Conservation (phyloP, 352 stramenopile species). For the Globisporangium uncinulatum region DNA sequence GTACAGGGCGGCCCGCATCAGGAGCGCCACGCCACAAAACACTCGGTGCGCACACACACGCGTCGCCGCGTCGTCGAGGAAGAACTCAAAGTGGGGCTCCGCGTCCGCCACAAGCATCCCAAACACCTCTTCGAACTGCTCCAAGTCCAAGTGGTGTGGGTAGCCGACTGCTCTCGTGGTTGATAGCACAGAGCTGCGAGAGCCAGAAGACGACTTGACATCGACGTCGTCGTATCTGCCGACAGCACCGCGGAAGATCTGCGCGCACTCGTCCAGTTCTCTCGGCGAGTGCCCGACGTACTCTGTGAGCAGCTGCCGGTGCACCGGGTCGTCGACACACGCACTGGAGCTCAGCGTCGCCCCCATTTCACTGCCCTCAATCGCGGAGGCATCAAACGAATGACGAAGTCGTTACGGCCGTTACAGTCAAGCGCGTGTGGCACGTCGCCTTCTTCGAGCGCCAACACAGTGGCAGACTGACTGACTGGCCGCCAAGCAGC, state of each 20-base stretch:
- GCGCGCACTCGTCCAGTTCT: constrained; percentile 46
- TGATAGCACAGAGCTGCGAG: background rate
- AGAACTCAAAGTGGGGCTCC: constrained; percentile 64
- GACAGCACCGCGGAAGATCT: constrained; percentile 36
- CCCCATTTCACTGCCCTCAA: constrained; percentile 15
- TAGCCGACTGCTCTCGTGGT: constrained; percentile 16
- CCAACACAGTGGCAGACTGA: too few species aligned
- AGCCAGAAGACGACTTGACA: background rate
- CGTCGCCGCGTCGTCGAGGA: constrained; percentile 25
- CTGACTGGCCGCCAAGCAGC: too few species aligned
- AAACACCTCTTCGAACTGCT: constrained; percentile 72
- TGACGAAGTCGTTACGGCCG: background rate
- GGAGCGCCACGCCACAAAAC: constrained; percentile 49
- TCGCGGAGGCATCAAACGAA: background rate
- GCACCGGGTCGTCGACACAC: constrained; percentile 9
- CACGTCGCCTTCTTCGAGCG: too few species aligned
- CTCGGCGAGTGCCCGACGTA: constrained; percentile 46
- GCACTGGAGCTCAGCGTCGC: constrained; percentile 15
- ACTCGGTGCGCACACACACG: constrained; percentile 47
- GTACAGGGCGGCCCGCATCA: constrained; percentile 47
- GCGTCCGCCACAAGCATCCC: constrained; percentile 62
- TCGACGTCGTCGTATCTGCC: constrained; percentile 23
- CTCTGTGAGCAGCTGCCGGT: constrained; percentile 43
- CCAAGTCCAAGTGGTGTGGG: constrained; percentile 34
- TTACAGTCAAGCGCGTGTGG: background rate